phyloP scores from a whole-genome alignment of 164 flowering plant species.

The Cinnamomum micranthum region DNA sequence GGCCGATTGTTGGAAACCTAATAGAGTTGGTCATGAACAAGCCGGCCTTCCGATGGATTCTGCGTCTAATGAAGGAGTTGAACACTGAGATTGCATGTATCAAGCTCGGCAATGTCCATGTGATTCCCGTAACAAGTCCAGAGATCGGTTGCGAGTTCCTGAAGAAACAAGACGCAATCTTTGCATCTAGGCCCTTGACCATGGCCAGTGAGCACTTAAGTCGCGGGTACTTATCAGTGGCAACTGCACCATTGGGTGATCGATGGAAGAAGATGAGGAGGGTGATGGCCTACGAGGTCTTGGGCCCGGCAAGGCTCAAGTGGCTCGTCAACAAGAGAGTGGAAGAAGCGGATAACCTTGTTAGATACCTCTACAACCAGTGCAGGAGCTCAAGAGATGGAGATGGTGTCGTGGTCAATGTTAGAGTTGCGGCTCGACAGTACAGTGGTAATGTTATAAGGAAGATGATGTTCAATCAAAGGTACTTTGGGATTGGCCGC shows the following conservation, averaged over 20 bases:
- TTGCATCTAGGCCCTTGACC: conserved; percentile 20
- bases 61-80: conserved; percentile 17
- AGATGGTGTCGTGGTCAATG: conserved; percentile 4
- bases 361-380: conserved; percentile 24
- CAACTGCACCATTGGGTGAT: conserved; percentile 24
- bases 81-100: conserved; percentile 21
- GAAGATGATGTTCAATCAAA: conserved; percentile 6
- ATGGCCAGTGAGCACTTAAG: conserved; percentile 17
- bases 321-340: conserved; percentile 29
- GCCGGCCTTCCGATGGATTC: conserved; percentile 30
- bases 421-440: conserved; percentile 8
- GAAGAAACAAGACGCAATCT: too few species aligned
- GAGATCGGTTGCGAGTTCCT: too few species aligned
- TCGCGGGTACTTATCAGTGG: background rate
- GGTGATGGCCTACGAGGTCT: conserved; percentile 28
- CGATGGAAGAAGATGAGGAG: conserved; percentile 9
- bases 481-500: conserved; percentile 24
- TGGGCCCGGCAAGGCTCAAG: conserved; percentile 21
- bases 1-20: conserved; percentile 27
- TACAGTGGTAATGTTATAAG: conserved; percentile 26
- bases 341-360: conserved; percentile 36
- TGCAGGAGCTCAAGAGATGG: conserved; percentile 4
- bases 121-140: too few species aligned
- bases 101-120: conserved; percentile 1
- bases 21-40: conserved; percentile 16